Conservation (phyloP, 2,329 filamentous ascomycete species). For the Alternaria burnsii region DNA sequence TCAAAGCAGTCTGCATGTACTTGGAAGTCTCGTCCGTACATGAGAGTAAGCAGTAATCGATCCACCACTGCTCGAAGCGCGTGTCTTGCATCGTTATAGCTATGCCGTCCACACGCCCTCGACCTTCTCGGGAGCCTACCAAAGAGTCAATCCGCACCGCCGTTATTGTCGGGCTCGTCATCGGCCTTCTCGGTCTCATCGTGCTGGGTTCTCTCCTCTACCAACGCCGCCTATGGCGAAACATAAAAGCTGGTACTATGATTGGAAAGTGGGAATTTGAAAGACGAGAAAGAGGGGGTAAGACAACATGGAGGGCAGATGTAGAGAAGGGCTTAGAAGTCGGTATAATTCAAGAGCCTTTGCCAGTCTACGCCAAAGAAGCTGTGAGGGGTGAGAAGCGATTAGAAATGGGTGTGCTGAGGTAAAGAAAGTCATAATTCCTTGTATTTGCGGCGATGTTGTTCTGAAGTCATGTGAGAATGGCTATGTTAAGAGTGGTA, state of each 20-base stretch:
- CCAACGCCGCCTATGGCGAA: background rate
- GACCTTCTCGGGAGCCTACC: background rate
- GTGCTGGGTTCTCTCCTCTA: background rate
- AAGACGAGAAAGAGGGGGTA: background rate
- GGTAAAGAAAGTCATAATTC: background rate
- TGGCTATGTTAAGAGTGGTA: background rate
- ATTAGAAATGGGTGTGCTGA: background rate
- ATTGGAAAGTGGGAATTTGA: too few relatives aligned
- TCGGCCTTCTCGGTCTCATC: background rate
- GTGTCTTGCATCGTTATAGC: background rate
- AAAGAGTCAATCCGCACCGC: slow-evolving; percentile 2
- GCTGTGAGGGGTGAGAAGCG: background rate
- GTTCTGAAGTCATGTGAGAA: background rate
- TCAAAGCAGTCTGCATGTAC: background rate
- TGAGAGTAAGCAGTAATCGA: background rate
- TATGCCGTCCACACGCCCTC: slow-evolving; percentile 3
- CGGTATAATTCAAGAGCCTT: background rate
- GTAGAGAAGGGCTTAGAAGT: background rate
- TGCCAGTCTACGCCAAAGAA: background rate
- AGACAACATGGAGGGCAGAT: background rate
- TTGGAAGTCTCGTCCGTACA: background rate
- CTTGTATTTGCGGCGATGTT: background rate
- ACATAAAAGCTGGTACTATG: background rate
- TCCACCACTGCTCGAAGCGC: background rate
- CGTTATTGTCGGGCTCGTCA: slow-evolving; percentile 2